Base-by-base conservation (phyloP, 495 filamentous ascomycete species). In the Parathielavia appendiculata region DNA sequence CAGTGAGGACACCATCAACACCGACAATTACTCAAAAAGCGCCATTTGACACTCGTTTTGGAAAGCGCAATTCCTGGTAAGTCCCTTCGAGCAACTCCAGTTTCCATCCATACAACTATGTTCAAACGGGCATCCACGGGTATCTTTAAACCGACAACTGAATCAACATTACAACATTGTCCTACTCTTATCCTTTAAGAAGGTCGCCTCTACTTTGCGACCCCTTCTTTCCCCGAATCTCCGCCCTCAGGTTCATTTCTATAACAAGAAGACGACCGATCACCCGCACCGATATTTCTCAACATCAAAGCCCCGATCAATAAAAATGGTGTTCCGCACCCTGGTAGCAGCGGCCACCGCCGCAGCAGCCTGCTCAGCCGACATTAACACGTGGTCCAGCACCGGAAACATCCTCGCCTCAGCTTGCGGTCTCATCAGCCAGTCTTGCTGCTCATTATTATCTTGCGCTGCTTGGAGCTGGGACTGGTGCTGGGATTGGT, bases 231-330 rank as follows among this genome's bases (percentile, higher is more conserved):
- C 26, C 26, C 47, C 47, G 11, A 16, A 14, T 10, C 4, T n/a
- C 8, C 51, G n/a, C 12, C 35, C 12, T 44, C 40, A 2, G 4
- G 17, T 20, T 39, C 43, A 11, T 56, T 43, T 8, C 34, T 43
- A 40, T 56, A 54, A 19, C n/a, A 54, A 10, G 54, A 56, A 12
- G 53, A 56, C 44, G 54, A 36, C 13, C 43, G 30, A 17, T 10
- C 32, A 5, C 14, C 26, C 26, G 19, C 5, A 9, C 46, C 30
- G 11, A 14, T 38, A 7, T 2, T n/a, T 16, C 19, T 22, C 26
- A n/a, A 56, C 14, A 40, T 56, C 44, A 16, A 47, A 22, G 13
- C 30, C 44, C 4, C 54, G 11, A 17, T 48, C 34, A 14, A 39
- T 46, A 40, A 46, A 55, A 1, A 44, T 45, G 6, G 41, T 45